phyloP scores from a whole-genome alignment of 495 filamentous ascomycete species.

The Penicillium samsonianum region DNA sequence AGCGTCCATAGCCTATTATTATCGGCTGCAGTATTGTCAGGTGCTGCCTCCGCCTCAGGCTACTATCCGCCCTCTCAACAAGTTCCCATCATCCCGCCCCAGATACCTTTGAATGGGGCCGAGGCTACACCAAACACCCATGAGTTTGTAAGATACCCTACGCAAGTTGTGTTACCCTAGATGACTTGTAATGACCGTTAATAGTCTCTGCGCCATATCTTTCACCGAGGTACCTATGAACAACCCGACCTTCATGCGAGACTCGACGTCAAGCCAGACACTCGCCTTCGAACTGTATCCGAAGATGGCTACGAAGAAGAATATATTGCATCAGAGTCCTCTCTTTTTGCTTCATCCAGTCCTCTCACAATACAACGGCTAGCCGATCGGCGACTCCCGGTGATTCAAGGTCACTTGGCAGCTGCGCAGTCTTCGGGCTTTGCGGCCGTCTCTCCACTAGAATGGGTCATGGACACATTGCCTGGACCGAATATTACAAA shows the following conservation, averaged over 20 bases:
- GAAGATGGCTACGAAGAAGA: conserved; percentile 60
- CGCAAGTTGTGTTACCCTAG: not conserved
- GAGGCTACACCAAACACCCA: conserved; percentile 26
- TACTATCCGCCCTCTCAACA: conserved; percentile 18
- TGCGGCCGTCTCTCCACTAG: conserved; percentile 59
- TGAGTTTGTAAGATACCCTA: conserved; percentile 41
- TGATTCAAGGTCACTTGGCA: conserved; percentile 74
- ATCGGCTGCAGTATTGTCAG: conserved; percentile 25
- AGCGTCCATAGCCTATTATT: conserved; percentile 25
- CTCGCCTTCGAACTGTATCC: conserved; percentile 61
- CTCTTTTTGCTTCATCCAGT: conserved; percentile 58
- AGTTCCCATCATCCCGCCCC: conserved; percentile 37
- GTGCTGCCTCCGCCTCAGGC: conserved; percentile 29
- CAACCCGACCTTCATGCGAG: conserved; percentile 74
- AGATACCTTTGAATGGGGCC: conserved; percentile 29
- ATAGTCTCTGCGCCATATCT: conserved; percentile 83
- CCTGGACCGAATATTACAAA: conserved; percentile 80
- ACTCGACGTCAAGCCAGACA: conserved; percentile 67
- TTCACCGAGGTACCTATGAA: conserved; percentile 78
- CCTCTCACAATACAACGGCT: conserved; percentile 74
- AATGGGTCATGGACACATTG: conserved; percentile 83
- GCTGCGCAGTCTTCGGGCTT: conserved; percentile 62
- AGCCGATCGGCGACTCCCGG: conserved; percentile 70
- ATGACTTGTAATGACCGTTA: conserved; percentile 13
- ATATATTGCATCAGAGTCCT: conserved; percentile 27